Evolutionary conservation across 1,139 yeast species (phyloP).

Genomic region (Taiozyma onychis): DNA sequence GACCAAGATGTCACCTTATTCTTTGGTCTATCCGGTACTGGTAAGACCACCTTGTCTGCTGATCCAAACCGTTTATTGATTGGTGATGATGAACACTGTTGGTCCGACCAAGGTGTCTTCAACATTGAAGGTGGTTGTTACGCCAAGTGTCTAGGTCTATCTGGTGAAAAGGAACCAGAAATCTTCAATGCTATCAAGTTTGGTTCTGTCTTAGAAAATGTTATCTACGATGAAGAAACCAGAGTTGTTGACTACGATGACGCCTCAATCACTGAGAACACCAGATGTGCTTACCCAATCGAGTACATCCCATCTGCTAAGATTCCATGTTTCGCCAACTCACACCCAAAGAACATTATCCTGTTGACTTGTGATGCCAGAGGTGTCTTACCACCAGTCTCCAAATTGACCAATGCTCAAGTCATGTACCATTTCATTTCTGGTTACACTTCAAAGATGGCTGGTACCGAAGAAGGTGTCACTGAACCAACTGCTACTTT

Average conservation of each 20-base stretch:
- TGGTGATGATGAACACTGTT: conserved; percentile 99
- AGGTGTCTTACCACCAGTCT: conserved; percentile 96
- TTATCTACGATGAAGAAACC: conserved; percentile 72
- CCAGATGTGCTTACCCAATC: conserved; percentile 98
- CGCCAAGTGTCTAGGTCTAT: conserved; percentile 91
- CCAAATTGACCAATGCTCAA: conserved; percentile 89
- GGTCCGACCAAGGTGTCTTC: conserved; percentile 98
- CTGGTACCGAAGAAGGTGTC: conserved; percentile 98
- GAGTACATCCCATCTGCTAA: conserved; percentile 95
- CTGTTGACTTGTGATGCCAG: conserved; percentile 96
- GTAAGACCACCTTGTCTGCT: conserved; percentile 95
- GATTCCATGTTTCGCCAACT: conserved; percentile 87
- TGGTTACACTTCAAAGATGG: conserved; percentile 99
- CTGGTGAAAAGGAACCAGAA: conserved; percentile 95
- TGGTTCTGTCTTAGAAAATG: conserved; percentile 93
- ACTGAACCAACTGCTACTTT: conserved; percentile 98
- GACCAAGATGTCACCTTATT: conserved; percentile 73
- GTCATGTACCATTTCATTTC: conserved; percentile 99
- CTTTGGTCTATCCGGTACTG: conserved; percentile 97
- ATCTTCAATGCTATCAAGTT: conserved; percentile 91
- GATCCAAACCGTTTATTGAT: conserved; percentile 92
- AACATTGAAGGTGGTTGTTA: conserved; percentile 99
- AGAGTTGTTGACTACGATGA: conserved; percentile 86
- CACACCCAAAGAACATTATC: conserved; percentile 89
- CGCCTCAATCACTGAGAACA: conserved; percentile 85